Evolutionary conservation across 164 flowering plant species (phyloP), one percentile per base, ranked within the genome.

Genomic region (Cinnamomum chago): DNA sequence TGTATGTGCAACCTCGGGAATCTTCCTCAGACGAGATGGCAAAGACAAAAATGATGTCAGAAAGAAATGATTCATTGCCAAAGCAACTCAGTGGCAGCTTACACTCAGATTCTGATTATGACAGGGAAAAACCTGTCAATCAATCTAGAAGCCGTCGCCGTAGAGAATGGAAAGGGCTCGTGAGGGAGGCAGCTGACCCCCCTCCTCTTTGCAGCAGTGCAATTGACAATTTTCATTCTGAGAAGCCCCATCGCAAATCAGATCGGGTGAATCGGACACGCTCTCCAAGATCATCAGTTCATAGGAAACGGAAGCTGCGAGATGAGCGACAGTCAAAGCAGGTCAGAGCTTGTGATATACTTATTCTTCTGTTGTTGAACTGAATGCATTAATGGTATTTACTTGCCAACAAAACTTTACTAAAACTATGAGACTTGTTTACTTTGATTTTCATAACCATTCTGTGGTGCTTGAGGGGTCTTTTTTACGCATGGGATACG

Each of bases 91-190:
- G 33, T 65, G 71, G 66, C 22, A n/a, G 47, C 67, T 24, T 68
- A 18, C 78, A 79, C 18, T 47, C 72, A 72, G 86, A 90, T 79
- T 72, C 88, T 68, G 92, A 83, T 33, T 74, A 83, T 40, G 89
- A 84, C 65, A 79, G 70, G 72, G 88, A 72, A 68, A 85, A 76
- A 67, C 66, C 81, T 58, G 69, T 23, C 50, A 87, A 75, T 67
- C 77, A 83, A 74, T 71, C 80, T 55, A 87, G 81, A 72, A 81
- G 83, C 60, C 82, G 88, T 66, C 90, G 82, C 51, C 85, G 77
- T 71, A 88, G 87, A 77, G 89, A 89, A 70, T 86, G 89, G 91
- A 90, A 85, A 84, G 89, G 88, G 40, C 67, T 85, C 25, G 75
- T 77, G 13, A 85, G 85, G 78, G 86, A 89, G 84, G 87, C 65